Conservation (phyloP, 495 filamentous ascomycete genomes). For the Bombardia bombarda region DNA sequence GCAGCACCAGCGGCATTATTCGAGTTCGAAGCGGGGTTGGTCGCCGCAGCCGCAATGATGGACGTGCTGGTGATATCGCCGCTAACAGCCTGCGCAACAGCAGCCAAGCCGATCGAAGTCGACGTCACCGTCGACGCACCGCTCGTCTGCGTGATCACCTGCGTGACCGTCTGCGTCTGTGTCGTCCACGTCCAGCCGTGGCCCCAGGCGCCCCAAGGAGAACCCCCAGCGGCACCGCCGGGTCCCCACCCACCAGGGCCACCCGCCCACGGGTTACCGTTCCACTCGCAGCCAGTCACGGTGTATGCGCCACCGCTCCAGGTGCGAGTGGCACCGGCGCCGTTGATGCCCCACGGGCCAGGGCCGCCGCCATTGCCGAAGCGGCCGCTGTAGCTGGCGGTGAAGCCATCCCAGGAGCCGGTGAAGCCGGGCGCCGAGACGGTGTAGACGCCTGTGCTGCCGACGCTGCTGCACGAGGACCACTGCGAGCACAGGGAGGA, state of each 20-base stretch:
- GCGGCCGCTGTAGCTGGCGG: slow-evolving; percentile 5
- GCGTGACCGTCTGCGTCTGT: slow-evolving; percentile 23
- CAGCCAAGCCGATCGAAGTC: slow-evolving; percentile 30
- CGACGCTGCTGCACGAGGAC: slow-evolving; percentile 29
- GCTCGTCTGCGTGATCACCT: slow-evolving; percentile 28
- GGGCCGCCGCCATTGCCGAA: not conserved
- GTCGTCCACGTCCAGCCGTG: slow-evolving; percentile 29
- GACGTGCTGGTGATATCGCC: slow-evolving; percentile 28
- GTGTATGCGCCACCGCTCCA: slow-evolving; percentile 39
- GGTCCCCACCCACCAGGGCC: slow-evolving; percentile 34
- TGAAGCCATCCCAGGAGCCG: slow-evolving; percentile 27
- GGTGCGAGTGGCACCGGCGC: slow-evolving; percentile 17
- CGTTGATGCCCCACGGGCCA: slow-evolving; percentile 7
- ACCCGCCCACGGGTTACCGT: slow-evolving; percentile 39
- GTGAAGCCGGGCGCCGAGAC: slow-evolving; percentile 31
- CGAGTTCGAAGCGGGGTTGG: not conserved
- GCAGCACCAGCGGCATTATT: not conserved
- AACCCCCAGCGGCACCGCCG: slow-evolving; percentile 25
- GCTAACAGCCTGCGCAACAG: slow-evolving; percentile 32
- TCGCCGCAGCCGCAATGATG: slow-evolving; percentile 9
- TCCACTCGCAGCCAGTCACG: slow-evolving; percentile 38
- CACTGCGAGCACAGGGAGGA: slow-evolving; percentile 32
- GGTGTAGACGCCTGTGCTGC: slow-evolving; percentile 33
- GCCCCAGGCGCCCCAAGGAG: slow-evolving; percentile 39
- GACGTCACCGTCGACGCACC: slow-evolving; percentile 26